phyloP scores from a whole-genome alignment of 1,284 basidiomycete species.

The Porodaedalea pini region DNA sequence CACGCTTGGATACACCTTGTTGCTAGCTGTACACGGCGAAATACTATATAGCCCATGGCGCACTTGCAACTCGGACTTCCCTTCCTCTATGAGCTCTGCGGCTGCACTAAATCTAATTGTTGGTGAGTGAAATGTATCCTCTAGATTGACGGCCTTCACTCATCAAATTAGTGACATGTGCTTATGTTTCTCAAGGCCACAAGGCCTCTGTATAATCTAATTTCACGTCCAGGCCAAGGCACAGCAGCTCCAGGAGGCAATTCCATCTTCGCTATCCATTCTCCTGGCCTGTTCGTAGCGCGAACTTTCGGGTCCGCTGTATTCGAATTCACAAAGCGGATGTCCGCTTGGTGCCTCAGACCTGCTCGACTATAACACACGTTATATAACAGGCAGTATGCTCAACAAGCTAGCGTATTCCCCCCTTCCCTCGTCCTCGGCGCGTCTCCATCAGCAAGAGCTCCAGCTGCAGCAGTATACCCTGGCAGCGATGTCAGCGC shows the following conservation, averaged over 20 bases:
- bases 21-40: neutral
- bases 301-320: neutral
- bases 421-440: neutral
- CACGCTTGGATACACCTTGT: slow-evolving; percentile 14
- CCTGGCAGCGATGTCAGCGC: slow-evolving; percentile 6
- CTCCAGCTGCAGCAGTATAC: slow-evolving; percentile 3
- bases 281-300: neutral
- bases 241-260: neutral
- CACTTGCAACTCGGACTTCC: neutral
- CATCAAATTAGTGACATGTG: neutral
- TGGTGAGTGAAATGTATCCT: neutral
- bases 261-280: neutral
- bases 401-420: neutral
- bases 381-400: slow-evolving; percentile 10
- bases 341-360: neutral
- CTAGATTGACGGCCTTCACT: neutral
- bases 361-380: neutral
- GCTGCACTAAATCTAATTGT: neutral
- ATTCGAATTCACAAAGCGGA: neutral
- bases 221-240: neutral
- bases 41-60: slow-evolving; percentile 4
- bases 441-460: slow-evolving; percentile 1
- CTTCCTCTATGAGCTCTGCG: neutral
- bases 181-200: neutral
- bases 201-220: neutral